These are phyloP conservation scores for Yamadazyma paraphyllophila DNA, from an alignment of 805 yeast species.

Conservation along the genomic window DNA sequence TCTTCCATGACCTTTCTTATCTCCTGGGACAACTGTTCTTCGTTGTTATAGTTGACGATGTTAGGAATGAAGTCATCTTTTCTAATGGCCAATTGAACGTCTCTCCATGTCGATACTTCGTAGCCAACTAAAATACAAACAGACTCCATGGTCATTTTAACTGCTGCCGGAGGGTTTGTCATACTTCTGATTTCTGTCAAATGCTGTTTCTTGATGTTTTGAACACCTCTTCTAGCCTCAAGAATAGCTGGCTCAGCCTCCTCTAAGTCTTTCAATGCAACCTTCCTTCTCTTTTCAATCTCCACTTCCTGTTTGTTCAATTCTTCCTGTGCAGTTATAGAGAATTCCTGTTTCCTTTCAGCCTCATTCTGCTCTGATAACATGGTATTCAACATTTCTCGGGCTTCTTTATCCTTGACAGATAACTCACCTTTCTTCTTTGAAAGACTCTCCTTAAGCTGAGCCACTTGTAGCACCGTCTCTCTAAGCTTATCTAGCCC, in stretches of 20 bases:
- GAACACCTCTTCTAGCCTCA: conserved; percentile 88
- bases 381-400: conserved; percentile 69
- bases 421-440: conserved; percentile 49
- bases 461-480: conserved; percentile 69
- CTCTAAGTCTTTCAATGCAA: conserved; percentile 64
- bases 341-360: conserved; percentile 84
- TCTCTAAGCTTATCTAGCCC: conserved; percentile 78
- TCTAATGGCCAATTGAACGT: conserved; percentile 76
- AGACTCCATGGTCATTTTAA: conserved; percentile 81
- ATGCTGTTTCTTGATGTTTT: conserved; percentile 88
- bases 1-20: conserved; percentile 56
- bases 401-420: conserved; percentile 66
- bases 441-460: conserved; percentile 53
- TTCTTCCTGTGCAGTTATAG: conserved; percentile 69
- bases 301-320: conserved; percentile 64
- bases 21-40: conserved; percentile 50
- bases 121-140: conserved; percentile 83
- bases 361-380: conserved; percentile 86
- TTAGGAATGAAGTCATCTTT: conserved; percentile 83
- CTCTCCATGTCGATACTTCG: conserved; percentile 67
- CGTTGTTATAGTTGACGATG: conserved; percentile 73
- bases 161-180: conserved; percentile 87
- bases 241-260: conserved; percentile 79
- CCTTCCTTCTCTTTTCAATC: conserved; percentile 50
- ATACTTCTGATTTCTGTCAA: conserved; percentile 85